Evolutionary conservation across 768 basidiomycete genomes (phyloP), one percentile per base, ranked within the genome.

Genomic region (Hypholoma sublateritium): DNA sequence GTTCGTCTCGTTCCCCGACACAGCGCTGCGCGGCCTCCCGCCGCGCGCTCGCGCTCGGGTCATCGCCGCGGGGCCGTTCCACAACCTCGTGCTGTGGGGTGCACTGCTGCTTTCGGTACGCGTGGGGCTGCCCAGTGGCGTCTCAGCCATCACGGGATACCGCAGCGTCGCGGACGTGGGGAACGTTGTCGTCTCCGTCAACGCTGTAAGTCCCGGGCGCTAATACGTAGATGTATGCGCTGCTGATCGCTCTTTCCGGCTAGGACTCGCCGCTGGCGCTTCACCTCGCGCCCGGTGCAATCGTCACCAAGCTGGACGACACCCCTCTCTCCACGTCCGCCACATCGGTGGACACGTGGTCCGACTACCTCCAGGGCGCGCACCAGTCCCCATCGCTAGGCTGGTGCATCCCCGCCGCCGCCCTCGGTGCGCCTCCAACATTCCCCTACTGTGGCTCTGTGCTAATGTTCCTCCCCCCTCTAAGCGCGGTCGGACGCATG

Each of bases 231-330:
- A 19, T 21, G 11, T 24, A n/a, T 42, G 39, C 21, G 39, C 34
- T 32, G 32, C 53, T 52, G 34, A 46, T 16, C 45, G 25, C 5
- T 32, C 28, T 5, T 49, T 51, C 34, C 41, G 28, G 45, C 14
- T 50, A 92, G 86, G 74, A 73, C 44, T 93, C 92, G 0, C 81
- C 86, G 12, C 69, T 95, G 41, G 67, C 71, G n/a, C 67, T 66
- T 0, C 78, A 89, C 65, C 70, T 94, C 14, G 72, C 74, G 1
- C 62, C 75, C 11, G 88, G 88, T 5, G 74, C 83, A 2, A 62
- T 93, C 4, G 76, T 95, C 48, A 85, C 82, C 4, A 71, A 76
- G 44, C 63, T 94, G 19, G 89, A 93, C 58, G 93, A 94, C 67
- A 69, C 71, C 1, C 47, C 71, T 0, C 72, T 93, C 35, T 74